phyloP scores from a whole-genome alignment of 148 eudicot genomes.

The Drosera capensis region DNA sequence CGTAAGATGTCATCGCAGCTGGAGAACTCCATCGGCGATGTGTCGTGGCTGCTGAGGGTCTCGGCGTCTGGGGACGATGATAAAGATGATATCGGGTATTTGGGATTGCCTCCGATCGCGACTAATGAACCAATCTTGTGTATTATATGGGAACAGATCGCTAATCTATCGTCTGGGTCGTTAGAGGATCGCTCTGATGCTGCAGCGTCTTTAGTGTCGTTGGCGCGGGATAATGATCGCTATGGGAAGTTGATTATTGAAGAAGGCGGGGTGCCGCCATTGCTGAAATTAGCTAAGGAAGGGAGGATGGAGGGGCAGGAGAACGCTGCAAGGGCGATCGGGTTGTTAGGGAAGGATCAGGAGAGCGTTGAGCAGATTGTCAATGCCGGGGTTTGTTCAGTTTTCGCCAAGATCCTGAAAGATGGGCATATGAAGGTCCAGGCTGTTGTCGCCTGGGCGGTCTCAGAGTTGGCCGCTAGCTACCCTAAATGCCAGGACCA shows the following conservation, averaged over 20 bases:
- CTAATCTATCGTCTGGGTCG: conserved; percentile 43
- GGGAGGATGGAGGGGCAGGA: conserved; percentile 70
- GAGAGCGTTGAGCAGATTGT: conserved; percentile 72
- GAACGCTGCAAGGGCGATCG: conserved; percentile 62
- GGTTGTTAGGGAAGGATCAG: conserved; percentile 51
- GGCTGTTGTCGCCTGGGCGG: conserved; percentile 70
- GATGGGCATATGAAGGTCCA: conserved; percentile 81
- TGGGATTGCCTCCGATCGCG: conserved; percentile 77
- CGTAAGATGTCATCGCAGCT: conserved; percentile 40
- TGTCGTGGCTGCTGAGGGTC: conserved; percentile 73
- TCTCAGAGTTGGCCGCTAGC: conserved; percentile 52
- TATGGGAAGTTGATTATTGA: conserved; percentile 61
- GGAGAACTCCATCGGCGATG: conserved; percentile 67
- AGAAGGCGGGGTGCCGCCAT: conserved; percentile 67
- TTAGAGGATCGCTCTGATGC: conserved; percentile 58
- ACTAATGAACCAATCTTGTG: conserved; percentile 77
- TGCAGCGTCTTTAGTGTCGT: conserved; percentile 49
- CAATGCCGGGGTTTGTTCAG: conserved; percentile 50
- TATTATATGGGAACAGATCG: conserved; percentile 80
- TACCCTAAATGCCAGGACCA: conserved; percentile 74
- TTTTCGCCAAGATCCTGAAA: conserved; percentile 69
- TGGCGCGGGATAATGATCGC: conserved; percentile 69
- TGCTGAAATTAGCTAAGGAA: conserved; percentile 57
- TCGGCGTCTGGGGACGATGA: conserved; percentile 49
- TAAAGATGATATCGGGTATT: conserved; percentile 47